Percentiles rank a stretch among this genome's conserved stretches.
Evolutionary conservation across 1,139 yeast genomes (phyloP).

Genomic region (Nakaseomyces nivariensis): DNA sequence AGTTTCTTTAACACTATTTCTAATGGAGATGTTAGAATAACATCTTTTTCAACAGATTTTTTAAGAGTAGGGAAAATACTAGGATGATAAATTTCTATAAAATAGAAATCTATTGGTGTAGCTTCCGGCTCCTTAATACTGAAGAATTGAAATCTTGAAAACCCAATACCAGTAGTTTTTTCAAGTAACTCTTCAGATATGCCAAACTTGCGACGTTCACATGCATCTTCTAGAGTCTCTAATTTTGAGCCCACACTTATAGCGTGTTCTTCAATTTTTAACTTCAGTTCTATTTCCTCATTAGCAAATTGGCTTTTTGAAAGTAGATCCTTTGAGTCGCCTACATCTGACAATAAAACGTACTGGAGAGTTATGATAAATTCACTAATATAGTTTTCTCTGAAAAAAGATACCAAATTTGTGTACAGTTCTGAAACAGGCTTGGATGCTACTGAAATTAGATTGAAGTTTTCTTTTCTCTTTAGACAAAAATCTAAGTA

Average conservation of each 20-base stretch:
- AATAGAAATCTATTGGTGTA: constrained; percentile 17
- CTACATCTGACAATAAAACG: constrained; percentile 18
- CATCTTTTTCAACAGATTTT: constrained; percentile 7
- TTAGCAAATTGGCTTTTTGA: constrained; percentile 7
- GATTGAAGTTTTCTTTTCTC: constrained; percentile 15
- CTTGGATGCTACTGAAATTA: constrained; percentile 18
- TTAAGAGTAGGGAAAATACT: constrained; percentile 11
- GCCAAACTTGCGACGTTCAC: constrained; percentile 2
- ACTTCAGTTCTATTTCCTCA: constrained; percentile 12
- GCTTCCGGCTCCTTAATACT: constrained; percentile 3
- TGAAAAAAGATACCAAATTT: constrained; percentile 12
- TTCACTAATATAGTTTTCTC: constrained; percentile 9
- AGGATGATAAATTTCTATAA: constrained; percentile 19
- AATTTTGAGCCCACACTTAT: constrained; percentile 16
- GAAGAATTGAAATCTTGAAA: constrained; percentile 19
- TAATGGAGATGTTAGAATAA: constrained; percentile 15
- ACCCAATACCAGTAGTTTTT: constrained; percentile 13
- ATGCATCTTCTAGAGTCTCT: constrained; percentile 7
- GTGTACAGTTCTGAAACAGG: constrained; percentile 11
- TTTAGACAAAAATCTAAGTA: constrained; percentile 22
- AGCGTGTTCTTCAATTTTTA: constrained; percentile 18
- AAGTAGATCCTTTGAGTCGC: constrained; percentile 14
- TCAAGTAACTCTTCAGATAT: not conserved
- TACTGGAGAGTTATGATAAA: constrained; percentile 13
- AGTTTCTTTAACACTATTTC: constrained; percentile 21